A percentile compares a stretch with the other conserved stretches of the same genome.
Evolutionary conservation across 202 grass and related monocot genomes (phyloP).

Genomic region (Dendrocalamus latiflorus): DNA sequence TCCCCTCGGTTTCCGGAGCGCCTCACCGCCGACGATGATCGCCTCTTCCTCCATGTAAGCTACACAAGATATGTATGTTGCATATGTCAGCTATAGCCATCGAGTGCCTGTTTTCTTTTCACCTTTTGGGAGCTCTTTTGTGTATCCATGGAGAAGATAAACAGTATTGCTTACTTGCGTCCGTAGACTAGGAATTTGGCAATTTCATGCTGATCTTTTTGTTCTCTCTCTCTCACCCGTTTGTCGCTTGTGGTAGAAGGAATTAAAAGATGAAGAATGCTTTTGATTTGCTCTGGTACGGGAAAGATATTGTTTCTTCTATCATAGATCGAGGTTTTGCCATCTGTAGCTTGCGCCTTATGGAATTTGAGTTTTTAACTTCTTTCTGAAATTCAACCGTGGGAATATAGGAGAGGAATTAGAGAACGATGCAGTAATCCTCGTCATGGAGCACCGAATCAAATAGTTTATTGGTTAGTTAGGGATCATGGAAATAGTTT

Average conservation of each 20-base stretch:
- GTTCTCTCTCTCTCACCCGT: not conserved
- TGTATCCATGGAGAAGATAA: not conserved
- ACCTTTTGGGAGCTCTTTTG: not conserved
- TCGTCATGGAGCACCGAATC: not conserved
- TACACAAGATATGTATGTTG: not conserved
- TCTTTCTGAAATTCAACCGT: not conserved
- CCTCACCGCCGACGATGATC: conserved; percentile 8
- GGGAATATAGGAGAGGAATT: not conserved
- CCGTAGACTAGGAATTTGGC: conserved; percentile 18
- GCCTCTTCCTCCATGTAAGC: conserved; percentile 48
- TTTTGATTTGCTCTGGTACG: not conserved
- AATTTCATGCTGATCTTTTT: not conserved
- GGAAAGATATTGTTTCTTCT: not conserved
- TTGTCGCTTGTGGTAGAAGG: not conserved
- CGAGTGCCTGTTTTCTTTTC: not conserved
- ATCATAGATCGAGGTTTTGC: not conserved
- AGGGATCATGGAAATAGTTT: conserved; percentile 34
- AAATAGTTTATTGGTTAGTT: conserved; percentile 54
- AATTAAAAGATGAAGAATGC: not conserved
- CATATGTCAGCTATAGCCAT: not conserved
- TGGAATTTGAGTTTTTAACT: not conserved
- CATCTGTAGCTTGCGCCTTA: not conserved
- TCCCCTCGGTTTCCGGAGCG: not conserved
- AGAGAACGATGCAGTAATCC: not conserved
- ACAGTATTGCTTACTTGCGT: not conserved